phyloP scores from a whole-genome alignment of 163 green algal genomes.

The Scenedesmus sp. region DNA sequence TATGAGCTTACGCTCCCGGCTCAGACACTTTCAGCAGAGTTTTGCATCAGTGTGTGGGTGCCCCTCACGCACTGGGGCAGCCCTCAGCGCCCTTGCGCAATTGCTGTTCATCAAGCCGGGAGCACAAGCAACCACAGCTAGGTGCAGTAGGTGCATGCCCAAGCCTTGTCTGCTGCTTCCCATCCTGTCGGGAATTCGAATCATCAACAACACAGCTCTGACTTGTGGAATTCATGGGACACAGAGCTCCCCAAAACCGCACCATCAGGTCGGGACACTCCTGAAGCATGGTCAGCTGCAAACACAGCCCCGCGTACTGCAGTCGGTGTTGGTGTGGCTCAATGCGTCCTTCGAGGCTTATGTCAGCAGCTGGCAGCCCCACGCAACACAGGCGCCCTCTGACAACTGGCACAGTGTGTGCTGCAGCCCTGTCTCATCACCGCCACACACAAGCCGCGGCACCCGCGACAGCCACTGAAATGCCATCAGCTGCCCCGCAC shows the following conservation, averaged over 20 bases:
- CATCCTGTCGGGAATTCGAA: no score
- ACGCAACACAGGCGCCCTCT: conserved; percentile 10
- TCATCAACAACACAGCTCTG: no score
- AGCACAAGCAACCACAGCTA: not conserved
- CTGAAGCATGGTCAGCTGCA: not conserved
- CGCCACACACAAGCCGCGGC: not conserved
- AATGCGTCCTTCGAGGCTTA: conserved; percentile 48
- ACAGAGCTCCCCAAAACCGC: no score
- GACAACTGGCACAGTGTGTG: not conserved
- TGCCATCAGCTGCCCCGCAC: not conserved
- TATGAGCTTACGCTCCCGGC: not conserved
- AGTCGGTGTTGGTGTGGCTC: not conserved
- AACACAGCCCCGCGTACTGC: not conserved
- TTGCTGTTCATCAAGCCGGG: conserved; percentile 45
- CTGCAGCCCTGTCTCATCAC: conserved; percentile 14
- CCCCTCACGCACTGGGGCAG: conserved; percentile 29
- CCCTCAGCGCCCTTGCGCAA: conserved; percentile 59
- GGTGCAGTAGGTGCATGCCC: not conserved
- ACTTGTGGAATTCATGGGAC: no score
- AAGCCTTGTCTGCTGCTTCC: not conserved
- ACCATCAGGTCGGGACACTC: no score
- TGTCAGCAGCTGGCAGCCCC: conserved; percentile 39
- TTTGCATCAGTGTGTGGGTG: conserved; percentile 33
- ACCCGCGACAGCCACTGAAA: not conserved
- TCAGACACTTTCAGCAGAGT: conserved; percentile 8